phyloP scores from a whole-genome alignment of 2,329 filamentous ascomycete species.

The Phyllosticta paracitricarpa region DNA sequence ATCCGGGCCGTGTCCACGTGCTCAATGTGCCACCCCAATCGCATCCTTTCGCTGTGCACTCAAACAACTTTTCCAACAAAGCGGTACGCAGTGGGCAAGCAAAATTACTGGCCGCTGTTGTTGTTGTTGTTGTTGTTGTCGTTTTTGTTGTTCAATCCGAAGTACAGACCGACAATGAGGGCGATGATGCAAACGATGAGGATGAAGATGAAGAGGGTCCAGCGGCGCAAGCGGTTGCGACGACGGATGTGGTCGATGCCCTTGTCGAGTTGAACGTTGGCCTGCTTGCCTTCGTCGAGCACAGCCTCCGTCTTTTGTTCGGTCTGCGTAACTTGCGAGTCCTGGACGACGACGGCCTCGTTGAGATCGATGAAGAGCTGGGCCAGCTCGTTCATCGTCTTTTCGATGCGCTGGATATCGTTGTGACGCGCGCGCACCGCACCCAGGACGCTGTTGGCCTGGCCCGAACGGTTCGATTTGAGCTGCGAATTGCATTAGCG shows the following conservation, averaged over 20 bases:
- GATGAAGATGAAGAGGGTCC: constrained; percentile 52
- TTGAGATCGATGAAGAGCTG: constrained; percentile 66
- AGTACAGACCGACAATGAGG: constrained; percentile 40
- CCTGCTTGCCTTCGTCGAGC: constrained; percentile 55
- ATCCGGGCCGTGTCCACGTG: no score
- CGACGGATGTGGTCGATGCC: constrained; percentile 58
- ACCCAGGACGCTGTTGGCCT: constrained; percentile 63
- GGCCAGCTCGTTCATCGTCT: constrained; percentile 60
- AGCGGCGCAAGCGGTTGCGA: constrained; percentile 72
- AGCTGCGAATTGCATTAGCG: constrained; percentile 40
- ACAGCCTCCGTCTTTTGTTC: constrained; percentile 59
- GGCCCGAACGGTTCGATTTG: constrained; percentile 62
- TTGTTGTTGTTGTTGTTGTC: constrained; percentile 12
- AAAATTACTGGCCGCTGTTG: background rate
- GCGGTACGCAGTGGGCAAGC: background rate
- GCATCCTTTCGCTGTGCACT: background rate
- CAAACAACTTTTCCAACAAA: background rate
- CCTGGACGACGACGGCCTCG: constrained; percentile 63
- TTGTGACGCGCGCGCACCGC: constrained; percentile 75
- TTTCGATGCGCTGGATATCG: constrained; percentile 72
- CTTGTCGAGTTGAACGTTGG: constrained; percentile 58
- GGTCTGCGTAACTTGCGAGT: constrained; percentile 49
- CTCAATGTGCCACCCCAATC: background rate
- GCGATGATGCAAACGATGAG: constrained; percentile 40
- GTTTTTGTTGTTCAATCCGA: constrained; percentile 26